phyloP scores from a whole-genome alignment of 495 filamentous ascomycete genomes.

The Penicillium cataractarum region DNA sequence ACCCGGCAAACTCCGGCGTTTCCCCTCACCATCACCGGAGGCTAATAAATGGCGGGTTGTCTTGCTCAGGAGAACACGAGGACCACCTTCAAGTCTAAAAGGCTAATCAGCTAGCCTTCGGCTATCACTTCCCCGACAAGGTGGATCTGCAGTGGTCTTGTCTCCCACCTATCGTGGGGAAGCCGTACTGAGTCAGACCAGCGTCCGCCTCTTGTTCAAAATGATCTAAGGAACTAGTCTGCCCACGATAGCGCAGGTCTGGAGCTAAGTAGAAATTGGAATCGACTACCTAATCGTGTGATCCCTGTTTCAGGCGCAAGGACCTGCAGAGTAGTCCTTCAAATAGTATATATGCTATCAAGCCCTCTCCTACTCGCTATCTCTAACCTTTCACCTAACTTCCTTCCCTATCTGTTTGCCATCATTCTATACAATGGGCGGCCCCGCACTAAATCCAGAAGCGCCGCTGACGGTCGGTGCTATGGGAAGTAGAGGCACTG shows the following conservation, averaged over 20 bases:
- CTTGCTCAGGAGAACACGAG: no score
- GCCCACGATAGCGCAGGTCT: not conserved
- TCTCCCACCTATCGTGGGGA: no score
- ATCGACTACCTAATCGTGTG: not conserved
- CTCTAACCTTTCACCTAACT: not conserved
- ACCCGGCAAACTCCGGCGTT: not conserved
- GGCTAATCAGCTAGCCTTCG: not conserved
- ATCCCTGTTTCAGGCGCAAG: not conserved
- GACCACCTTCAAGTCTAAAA: not conserved
- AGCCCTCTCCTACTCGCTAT: not conserved
- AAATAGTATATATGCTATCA: not conserved
- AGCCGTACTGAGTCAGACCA: not conserved
- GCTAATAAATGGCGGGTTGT: no score
- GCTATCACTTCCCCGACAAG: not conserved
- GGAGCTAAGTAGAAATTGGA: not conserved
- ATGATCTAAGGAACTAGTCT: not conserved
- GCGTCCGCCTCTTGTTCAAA: not conserved
- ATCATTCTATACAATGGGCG: not conserved
- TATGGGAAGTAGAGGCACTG: conserved; percentile 5
- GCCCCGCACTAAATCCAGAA: conserved; percentile 7
- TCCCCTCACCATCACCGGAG: not conserved
- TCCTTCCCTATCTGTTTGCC: not conserved
- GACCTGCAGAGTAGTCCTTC: not conserved
- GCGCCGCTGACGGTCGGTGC: conserved; percentile 17
- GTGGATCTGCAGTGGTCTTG: no score